Percentiles rank a stretch among this genome's conserved stretches.
phyloP scores from a whole-genome alignment of 169 alveolate species.

The Plasmodium sp. region DNA sequence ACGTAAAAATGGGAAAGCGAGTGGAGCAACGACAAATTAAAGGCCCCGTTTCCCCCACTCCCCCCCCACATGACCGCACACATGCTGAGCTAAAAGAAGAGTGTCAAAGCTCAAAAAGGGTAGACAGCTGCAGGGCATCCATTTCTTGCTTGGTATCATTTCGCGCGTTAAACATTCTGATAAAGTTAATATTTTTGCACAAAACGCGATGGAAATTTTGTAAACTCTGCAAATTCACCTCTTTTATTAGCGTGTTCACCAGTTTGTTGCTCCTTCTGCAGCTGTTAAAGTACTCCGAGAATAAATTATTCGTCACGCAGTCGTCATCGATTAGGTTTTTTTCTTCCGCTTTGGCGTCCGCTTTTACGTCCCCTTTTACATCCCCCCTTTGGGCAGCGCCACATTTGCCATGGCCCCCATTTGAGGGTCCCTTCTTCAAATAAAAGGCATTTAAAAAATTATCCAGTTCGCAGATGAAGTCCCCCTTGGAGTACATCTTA shows the following conservation, averaged over 20 bases:
- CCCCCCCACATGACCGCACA: neutral
- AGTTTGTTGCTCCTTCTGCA: conserved; percentile 36
- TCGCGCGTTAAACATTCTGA: conserved; percentile 43
- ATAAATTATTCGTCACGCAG: conserved; percentile 46
- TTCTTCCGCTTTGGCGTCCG: neutral
- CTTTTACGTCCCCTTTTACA: neutral
- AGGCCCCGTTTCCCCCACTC: neutral
- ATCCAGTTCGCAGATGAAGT: conserved; percentile 16
- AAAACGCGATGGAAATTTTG: conserved; percentile 30
- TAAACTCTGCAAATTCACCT: conserved; percentile 41
- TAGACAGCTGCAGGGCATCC: conserved; percentile 20
- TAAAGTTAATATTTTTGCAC: conserved; percentile 51
- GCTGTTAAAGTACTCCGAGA: conserved; percentile 66
- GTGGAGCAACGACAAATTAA: neutral
- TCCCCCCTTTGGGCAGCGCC: neutral
- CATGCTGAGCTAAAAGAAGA: neutral
- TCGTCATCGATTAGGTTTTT: conserved; percentile 50
- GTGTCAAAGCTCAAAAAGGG: conserved; percentile 27
- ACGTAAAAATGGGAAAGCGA: neutral
- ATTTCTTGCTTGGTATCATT: conserved; percentile 3
- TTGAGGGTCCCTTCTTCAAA: neutral
- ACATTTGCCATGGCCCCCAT: neutral
- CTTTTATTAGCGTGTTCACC: conserved; percentile 52
- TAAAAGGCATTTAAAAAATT: conserved; percentile 26
- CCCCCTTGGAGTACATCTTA: conserved; percentile 24